Evolutionary conservation across 257 asterid species (phyloP), one percentile per base, ranked within the genome.

Genomic region (Paraleonurus japonicus): DNA sequence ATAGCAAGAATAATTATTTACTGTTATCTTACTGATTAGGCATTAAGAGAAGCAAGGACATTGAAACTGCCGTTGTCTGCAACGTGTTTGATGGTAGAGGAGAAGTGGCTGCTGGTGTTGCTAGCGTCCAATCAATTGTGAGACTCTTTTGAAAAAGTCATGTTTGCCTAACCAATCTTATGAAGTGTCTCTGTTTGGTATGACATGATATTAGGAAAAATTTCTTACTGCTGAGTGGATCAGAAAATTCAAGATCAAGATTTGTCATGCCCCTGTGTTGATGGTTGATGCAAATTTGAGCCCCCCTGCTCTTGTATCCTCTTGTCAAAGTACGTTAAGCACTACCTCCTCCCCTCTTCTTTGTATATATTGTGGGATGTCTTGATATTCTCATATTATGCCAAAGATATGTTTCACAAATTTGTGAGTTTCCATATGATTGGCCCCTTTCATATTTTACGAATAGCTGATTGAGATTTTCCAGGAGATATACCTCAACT

Each of bases 261-360:
- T 94, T 48, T 24, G 69, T 75, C 79, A 87, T 59, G 86, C 96
- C 70, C 96, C 98, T 33, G 51, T 89, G 26, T 65, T 94, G 80
- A 82, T 91, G 90, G 82, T 88, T 62, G 99, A 94, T 85, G 99
- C 98, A 79, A 94, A 94, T 76, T 82, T 94, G 75, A 88, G 85
- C 67, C 79, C 86, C 78, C 71, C 84, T 37, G 83, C 93, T 73
- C 88, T 94, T 74, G 41, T 86, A 65, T 88, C 89, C 48, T 85
- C 93, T 66, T 91, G 96, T 72, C 85, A 28, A 78, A 63, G 98
- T 94, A 87, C 11, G 84, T 67, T 61, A 30, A 55, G 16, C 45
- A 37, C 70, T 48, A 3, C 47, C 17, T 50, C 48, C 54, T 35
- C 50, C 61, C 37, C 39, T n/a, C 67, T 20, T 62, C 51, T 55